These are phyloP conservation scores for Saccharomycopsis oosterbeekiorum DNA, from an alignment of 805 yeast genomes.

Conservation along the genomic window DNA sequence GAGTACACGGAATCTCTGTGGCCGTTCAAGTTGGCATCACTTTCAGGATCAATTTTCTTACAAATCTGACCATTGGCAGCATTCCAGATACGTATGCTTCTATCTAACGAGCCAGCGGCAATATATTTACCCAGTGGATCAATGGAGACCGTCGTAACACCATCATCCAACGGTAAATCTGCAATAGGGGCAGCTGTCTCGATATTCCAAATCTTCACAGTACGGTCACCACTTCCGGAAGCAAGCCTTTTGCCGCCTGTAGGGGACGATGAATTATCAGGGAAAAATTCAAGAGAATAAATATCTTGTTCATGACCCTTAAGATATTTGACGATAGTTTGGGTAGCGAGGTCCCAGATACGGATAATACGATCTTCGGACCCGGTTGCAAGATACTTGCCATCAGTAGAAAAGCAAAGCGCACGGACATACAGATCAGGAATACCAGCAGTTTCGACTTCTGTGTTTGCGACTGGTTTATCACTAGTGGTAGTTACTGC, in stretches of 20 bases:
- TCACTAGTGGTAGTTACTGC: not conserved
- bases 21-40: slow-evolving; percentile 71
- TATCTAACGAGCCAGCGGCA: slow-evolving; percentile 94
- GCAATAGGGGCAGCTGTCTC: slow-evolving; percentile 80
- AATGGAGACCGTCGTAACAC: slow-evolving; percentile 95
- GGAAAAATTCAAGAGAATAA: slow-evolving; percentile 89
- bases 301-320: slow-evolving; percentile 97
- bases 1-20: slow-evolving; percentile 94
- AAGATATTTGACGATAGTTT: slow-evolving; percentile 75
- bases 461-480: slow-evolving; percentile 4
- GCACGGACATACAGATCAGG: slow-evolving; percentile 89
- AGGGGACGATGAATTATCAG: slow-evolving; percentile 33
- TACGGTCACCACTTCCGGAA: slow-evolving; percentile 93
- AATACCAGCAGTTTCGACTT: slow-evolving; percentile 30
- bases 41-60: slow-evolving; percentile 85
- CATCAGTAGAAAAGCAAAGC: slow-evolving; percentile 94
- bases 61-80: slow-evolving; percentile 84
- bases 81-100: slow-evolving; percentile 96
- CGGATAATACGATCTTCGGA: slow-evolving; percentile 86
- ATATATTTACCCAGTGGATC: slow-evolving; percentile 90
- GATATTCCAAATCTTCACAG: slow-evolving; percentile 94
- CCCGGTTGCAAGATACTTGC: slow-evolving; percentile 60
- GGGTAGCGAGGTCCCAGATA: slow-evolving; percentile 87
- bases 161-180: slow-evolving; percentile 89
- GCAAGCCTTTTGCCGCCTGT: slow-evolving; percentile 70